phyloP scores from a whole-genome alignment of 2,329 filamentous ascomycete genomes.

The Aspergillus japonicus region DNA sequence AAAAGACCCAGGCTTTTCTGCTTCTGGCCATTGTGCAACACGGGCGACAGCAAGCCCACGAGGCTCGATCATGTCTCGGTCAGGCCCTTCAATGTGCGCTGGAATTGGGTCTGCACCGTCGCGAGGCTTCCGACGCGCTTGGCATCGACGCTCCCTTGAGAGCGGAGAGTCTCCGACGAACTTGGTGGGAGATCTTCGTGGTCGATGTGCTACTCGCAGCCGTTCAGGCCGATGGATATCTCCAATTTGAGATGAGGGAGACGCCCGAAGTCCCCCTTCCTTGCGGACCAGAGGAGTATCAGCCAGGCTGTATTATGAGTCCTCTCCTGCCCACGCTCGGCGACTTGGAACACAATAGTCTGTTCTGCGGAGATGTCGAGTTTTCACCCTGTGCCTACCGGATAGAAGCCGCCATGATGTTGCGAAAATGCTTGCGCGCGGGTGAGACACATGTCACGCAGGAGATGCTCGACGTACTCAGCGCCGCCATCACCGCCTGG shows the following conservation, averaged over 20 bases:
- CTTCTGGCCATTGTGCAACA: conserved; percentile 2
- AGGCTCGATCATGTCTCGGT: background rate
- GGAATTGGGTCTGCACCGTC: background rate
- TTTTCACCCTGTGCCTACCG: conserved; percentile 8
- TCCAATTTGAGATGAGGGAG: conserved; percentile 3
- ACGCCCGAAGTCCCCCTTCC: conserved; percentile 1
- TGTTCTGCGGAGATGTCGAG: background rate
- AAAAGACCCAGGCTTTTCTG: conserved; percentile 1
- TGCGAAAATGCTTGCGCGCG: conserved; percentile 9
- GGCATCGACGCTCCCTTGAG: background rate
- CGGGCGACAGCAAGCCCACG: conserved; percentile 1
- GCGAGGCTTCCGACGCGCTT: conserved; percentile 1
- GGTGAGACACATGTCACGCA: background rate
- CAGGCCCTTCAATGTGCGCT: conserved; percentile 3
- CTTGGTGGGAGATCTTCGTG: conserved; percentile 14
- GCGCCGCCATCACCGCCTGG: conserved; percentile 4
- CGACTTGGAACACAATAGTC: background rate
- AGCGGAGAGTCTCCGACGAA: conserved; percentile 8
- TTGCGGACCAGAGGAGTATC: conserved; percentile 3
- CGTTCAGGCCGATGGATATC: conserved; percentile 5
- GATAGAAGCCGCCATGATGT: conserved; percentile 4
- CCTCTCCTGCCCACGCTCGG: background rate
- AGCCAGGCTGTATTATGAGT: background rate
- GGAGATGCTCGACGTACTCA: background rate
- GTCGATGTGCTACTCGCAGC: conserved; percentile 10